phyloP scores from a whole-genome alignment of 305 asterid genomes.

The Ajuga reptans region DNA sequence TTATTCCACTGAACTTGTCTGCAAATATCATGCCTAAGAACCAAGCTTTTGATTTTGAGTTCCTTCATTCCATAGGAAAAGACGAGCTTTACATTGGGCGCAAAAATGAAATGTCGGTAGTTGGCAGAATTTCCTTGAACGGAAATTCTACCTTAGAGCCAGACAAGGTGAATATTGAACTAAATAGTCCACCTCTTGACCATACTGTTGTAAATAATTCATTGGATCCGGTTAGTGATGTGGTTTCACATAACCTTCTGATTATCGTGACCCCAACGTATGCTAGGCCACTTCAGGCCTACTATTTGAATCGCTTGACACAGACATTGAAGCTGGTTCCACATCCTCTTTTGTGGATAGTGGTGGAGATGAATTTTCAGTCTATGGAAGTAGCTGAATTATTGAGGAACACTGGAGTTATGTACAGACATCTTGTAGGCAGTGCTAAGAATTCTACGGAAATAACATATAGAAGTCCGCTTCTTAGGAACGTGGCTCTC shows the following conservation, averaged over 20 bases:
- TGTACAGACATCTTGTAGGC: conserved; percentile 67
- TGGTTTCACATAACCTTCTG: conserved; percentile 42
- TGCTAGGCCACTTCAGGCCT: conserved; percentile 42
- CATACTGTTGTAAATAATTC: conserved; percentile 20
- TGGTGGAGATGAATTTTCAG: conserved; percentile 64
- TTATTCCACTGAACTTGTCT: conserved; percentile 35
- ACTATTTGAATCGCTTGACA: conserved; percentile 52
- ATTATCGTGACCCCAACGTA: conserved; percentile 59
- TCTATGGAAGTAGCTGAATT: conserved; percentile 53
- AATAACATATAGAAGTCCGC: conserved; percentile 31
- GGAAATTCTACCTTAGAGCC: conserved; percentile 26
- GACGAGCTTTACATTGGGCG: conserved; percentile 17
- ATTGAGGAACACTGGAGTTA: conserved; percentile 59
- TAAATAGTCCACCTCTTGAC: conserved; percentile 8
- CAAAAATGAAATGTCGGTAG: conserved; percentile 25
- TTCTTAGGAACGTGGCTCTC: conserved; percentile 55
- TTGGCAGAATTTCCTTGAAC: conserved; percentile 17
- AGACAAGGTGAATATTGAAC: conserved; percentile 19
- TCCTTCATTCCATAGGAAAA: conserved; percentile 26
- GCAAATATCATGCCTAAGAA: conserved; percentile 29
- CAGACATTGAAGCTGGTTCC: conserved; percentile 45
- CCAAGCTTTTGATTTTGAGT: conserved; percentile 37
- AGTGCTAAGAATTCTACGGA: conserved; percentile 32
- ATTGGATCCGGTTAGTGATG: conserved; percentile 18
- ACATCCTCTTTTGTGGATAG: conserved; percentile 68